phyloP scores from a whole-genome alignment of 1,284 basidiomycete genomes.

The Rhodotorula mucilaginosa region DNA sequence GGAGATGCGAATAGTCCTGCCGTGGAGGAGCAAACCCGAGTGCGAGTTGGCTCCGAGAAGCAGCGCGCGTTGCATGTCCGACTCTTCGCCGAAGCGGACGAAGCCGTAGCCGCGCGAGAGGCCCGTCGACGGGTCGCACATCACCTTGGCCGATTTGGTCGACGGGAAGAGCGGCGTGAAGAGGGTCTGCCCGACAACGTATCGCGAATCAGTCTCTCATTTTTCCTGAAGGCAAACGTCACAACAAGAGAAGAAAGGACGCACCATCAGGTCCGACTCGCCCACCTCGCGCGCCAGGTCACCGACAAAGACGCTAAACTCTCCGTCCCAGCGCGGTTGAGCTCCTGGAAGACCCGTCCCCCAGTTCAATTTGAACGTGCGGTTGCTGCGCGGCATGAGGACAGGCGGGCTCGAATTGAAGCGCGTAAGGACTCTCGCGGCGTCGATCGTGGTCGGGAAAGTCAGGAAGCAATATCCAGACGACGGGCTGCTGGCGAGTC shows the following conservation, averaged over 20 bases:
- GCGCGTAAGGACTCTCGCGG: slow-evolving; percentile 67
- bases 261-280: slow-evolving; percentile 73
- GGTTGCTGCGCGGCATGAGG: slow-evolving; percentile 57
- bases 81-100: slow-evolving; percentile 80
- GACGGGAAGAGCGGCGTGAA: slow-evolving; percentile 80
- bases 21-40: slow-evolving; percentile 44
- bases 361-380: slow-evolving; percentile 63
- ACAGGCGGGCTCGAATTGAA: slow-evolving; percentile 59
- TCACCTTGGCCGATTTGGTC: slow-evolving; percentile 89
- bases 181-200: slow-evolving; percentile 62
- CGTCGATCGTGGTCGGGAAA: slow-evolving; percentile 68
- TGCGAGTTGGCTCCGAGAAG: slow-evolving; percentile 51
- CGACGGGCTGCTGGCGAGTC: slow-evolving; percentile 56
- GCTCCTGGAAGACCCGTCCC: slow-evolving; percentile 58
- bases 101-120: slow-evolving; percentile 87
- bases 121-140: slow-evolving; percentile 78
- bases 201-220: slow-evolving; percentile 43
- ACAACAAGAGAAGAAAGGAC: neutral
- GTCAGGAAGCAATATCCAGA: slow-evolving; percentile 80
- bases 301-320: slow-evolving; percentile 87
- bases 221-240: too few species aligned
- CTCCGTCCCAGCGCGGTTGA: slow-evolving; percentile 55
- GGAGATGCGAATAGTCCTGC: slow-evolving; percentile 45
- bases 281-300: slow-evolving; percentile 84
- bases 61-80: slow-evolving; percentile 79